Evolutionary conservation across 768 basidiomycete species (phyloP).

Genomic region (Tricholoma terreum): DNA sequence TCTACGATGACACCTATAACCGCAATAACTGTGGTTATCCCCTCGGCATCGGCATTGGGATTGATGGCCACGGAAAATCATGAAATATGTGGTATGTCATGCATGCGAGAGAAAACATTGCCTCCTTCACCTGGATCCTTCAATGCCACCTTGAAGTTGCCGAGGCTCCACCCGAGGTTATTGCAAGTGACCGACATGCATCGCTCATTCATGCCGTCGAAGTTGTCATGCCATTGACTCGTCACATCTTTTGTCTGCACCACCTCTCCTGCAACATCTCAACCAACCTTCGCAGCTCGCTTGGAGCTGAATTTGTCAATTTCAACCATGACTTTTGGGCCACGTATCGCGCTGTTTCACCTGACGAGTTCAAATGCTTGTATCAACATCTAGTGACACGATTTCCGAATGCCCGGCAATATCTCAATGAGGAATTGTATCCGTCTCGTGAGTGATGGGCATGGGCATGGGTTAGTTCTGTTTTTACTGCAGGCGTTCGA

Average conservation of each 20-base stretch:
- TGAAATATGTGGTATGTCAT: conserved; percentile 23
- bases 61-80: conserved; percentile 16
- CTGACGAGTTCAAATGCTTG: conserved; percentile 23
- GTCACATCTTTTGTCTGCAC: conserved; percentile 22
- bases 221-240: conserved; percentile 2
- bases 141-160: conserved; percentile 13
- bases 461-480: conserved; percentile 26
- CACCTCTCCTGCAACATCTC: conserved; percentile 27
- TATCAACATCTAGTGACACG: conserved; percentile 15
- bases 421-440: conserved; percentile 29
- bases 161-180: neutral
- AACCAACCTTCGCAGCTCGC: conserved; percentile 13
- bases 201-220: conserved; percentile 8
- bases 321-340: conserved; percentile 27
- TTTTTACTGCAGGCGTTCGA: conserved; percentile 31
- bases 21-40: conserved; percentile 19
- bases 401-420: conserved; percentile 18
- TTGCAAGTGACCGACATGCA: conserved; percentile 9
- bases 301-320: conserved; percentile 14
- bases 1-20: conserved; percentile 21
- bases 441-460: conserved; percentile 31
- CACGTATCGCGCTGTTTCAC: conserved; percentile 27
- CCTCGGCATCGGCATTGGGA: conserved; percentile 19
- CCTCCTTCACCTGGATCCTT: conserved; percentile 17
- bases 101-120: conserved; percentile 14